Base-by-base conservation (phyloP, 768 basidiomycete genomes). In the Kwoniella sp. region DNA sequence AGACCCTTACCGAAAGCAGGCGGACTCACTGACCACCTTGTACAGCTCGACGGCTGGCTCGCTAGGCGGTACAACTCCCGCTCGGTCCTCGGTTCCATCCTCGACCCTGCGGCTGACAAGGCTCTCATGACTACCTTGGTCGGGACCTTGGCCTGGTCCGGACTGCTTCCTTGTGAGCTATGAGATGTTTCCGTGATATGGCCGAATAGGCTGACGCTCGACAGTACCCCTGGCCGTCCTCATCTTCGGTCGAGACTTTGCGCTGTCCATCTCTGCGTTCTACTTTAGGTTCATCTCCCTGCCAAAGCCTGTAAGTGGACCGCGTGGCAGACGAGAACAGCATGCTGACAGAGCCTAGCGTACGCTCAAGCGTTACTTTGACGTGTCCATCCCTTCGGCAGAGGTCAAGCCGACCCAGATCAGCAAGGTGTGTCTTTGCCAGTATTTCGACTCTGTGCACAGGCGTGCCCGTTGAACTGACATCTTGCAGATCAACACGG, bases 101-200 rank as follows among this genome's bases (percentile, higher is more conserved):
- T 99, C 11, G 95, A 99, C 72, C 95, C 95, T 11, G 89, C 93
- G 0, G 95, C 95, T 2, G 95, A 99, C 80, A 99, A 99, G 75
- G 79, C 83, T 10, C 77, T 99, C 36, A 87, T 99, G 86, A 93
- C 95, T 1, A 96, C 92, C 0, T 77, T 99, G 65, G 89, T 88
- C 0, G 77, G 91, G 40, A 86, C 90, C 0, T 76, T 99, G 56
- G 83, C 89, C 0, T 81, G 86, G 80, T 85, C 87, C 59, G 84
- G 82, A 19, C 77, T 93, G 60, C 77, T 99, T 19, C 93, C 93
- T 8, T 60, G 92, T 92, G 59, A 57, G 84, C 79, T 23, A 23
- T n/a, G 23, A 32, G 19, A 22, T 5, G 14, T 15, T 14, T 3
- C 27, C n/a, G 26, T 45, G 20, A 33, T 1, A 11, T 5, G 28